Percentiles rank a stretch among this genome's conserved stretches.
Conservation (phyloP, 2,329 filamentous ascomycete species). For the Xylaria sp. region DNA sequence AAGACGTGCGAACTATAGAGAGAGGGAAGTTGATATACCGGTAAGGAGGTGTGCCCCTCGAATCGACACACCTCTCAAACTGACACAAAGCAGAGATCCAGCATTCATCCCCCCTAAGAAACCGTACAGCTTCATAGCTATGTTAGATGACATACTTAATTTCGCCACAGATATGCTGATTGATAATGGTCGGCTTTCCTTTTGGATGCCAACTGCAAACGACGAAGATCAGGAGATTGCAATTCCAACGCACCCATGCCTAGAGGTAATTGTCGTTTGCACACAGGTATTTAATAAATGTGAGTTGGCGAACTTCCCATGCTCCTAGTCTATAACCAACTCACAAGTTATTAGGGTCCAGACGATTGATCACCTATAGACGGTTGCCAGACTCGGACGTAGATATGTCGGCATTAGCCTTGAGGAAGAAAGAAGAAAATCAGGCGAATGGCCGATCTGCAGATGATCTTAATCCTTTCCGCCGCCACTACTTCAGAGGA, state of each 20-base stretch:
- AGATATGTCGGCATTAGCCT: conserved; percentile 54
- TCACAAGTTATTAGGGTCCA: conserved; percentile 71
- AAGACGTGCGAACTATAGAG: conserved; percentile 68
- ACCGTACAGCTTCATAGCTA: conserved; percentile 89
- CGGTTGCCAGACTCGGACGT: conserved; percentile 71
- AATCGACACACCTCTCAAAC: not conserved
- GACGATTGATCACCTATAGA: conserved; percentile 86
- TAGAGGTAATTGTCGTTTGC: conserved; percentile 80
- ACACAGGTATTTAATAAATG: conserved; percentile 92
- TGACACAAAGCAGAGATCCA: conserved; percentile 39
- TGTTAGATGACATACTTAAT: conserved; percentile 88
- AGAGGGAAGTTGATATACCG: conserved; percentile 76
- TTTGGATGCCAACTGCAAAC: conserved; percentile 97
- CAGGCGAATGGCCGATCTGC: conserved; percentile 59
- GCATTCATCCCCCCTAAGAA: conserved; percentile 75
- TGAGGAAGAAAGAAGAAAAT: conserved; percentile 46
- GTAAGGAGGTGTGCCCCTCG: conserved; percentile 56
- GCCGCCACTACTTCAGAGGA: conserved; percentile 66
- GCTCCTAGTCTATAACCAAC: conserved; percentile 17
- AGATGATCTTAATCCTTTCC: conserved; percentile 70
- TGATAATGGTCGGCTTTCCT: conserved; percentile 80
- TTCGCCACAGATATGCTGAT: conserved; percentile 84
- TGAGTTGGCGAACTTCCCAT: conserved; percentile 52
- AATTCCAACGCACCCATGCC: conserved; percentile 78
- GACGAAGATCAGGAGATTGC: conserved; percentile 79